Evolutionary conservation across 805 yeast genomes (phyloP).

Genomic region (Yamadazyma paraphyllophila): DNA sequence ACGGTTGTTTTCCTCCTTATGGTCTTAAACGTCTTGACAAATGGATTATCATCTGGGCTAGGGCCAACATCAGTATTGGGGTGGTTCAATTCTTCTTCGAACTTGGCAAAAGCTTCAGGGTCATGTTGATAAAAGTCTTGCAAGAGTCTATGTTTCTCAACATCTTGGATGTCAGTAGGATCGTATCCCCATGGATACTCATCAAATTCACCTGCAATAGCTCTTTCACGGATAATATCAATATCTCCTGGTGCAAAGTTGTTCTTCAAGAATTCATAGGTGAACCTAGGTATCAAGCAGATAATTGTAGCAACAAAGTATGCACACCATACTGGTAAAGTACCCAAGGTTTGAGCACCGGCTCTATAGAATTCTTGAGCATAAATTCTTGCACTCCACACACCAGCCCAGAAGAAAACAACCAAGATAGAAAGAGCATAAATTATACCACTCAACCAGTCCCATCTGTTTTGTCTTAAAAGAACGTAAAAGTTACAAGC

Average conservation of each 20-base stretch:
- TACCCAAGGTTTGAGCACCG: constrained; percentile 62
- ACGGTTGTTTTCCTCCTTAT: constrained; percentile 32
- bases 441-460: constrained; percentile 59
- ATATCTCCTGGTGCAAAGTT: constrained; percentile 62
- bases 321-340: constrained; percentile 63
- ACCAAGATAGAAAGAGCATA: constrained; percentile 53
- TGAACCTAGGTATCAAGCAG: constrained; percentile 62
- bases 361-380: constrained; percentile 63
- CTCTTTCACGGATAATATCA: constrained; percentile 68
- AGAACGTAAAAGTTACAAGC: constrained; percentile 66
- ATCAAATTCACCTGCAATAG: constrained; percentile 50
- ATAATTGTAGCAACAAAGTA: constrained; percentile 52
- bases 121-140: constrained; percentile 31
- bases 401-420: constrained; percentile 76
- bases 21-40: constrained; percentile 30
- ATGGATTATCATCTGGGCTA: constrained; percentile 15
- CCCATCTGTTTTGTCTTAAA: constrained; percentile 75
- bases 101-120: constrained; percentile 32
- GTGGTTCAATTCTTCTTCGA: constrained; percentile 26
- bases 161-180: constrained; percentile 48
- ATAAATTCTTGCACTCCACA: constrained; percentile 56
- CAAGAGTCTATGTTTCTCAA: constrained; percentile 37
- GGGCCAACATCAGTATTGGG: background rate
- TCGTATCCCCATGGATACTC: constrained; percentile 50
- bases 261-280: constrained; percentile 46